Conservation (phyloP, 2,329 filamentous ascomycete genomes). For the Phaeophleospora eucalypticola region DNA sequence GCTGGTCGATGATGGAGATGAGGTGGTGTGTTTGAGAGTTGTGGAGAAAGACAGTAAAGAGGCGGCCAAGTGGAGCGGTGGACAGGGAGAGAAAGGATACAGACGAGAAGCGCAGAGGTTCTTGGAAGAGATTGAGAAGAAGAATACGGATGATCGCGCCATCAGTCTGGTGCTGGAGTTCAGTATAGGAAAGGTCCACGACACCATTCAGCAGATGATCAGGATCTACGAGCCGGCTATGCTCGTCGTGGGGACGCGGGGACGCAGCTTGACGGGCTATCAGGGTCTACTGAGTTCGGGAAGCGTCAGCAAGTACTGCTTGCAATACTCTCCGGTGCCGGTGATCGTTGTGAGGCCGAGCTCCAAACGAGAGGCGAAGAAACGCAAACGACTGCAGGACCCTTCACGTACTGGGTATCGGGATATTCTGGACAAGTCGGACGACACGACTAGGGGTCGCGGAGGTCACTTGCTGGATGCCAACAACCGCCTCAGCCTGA, state of each 20-base stretch:
- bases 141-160: conserved; percentile 77
- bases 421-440: conserved; percentile 67
- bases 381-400: conserved; percentile 76
- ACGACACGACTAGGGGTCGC: conserved; percentile 36
- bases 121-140: conserved; percentile 70
- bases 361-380: conserved; percentile 85
- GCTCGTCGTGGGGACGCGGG: conserved; percentile 83
- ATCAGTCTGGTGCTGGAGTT: conserved; percentile 84
- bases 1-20: conserved; percentile 87
- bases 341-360: conserved; percentile 88
- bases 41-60: conserved; percentile 77
- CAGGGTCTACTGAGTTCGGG: conserved; percentile 76
- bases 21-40: conserved; percentile 84
- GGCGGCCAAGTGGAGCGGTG: conserved; percentile 38
- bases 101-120: conserved; percentile 69
- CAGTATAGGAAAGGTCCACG: conserved; percentile 82
- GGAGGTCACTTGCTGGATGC: conserved; percentile 52
- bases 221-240: conserved; percentile 88
- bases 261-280: conserved; percentile 77
- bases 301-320: conserved; percentile 89
- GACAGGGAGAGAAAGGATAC: conserved; percentile 56
- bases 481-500: conserved; percentile 45
- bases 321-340: conserved; percentile 88
- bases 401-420: conserved; percentile 71
- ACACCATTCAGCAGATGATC: conserved; percentile 88